Base-by-base conservation (phyloP, 768 basidiomycete genomes). In the Rickenella mellea region DNA sequence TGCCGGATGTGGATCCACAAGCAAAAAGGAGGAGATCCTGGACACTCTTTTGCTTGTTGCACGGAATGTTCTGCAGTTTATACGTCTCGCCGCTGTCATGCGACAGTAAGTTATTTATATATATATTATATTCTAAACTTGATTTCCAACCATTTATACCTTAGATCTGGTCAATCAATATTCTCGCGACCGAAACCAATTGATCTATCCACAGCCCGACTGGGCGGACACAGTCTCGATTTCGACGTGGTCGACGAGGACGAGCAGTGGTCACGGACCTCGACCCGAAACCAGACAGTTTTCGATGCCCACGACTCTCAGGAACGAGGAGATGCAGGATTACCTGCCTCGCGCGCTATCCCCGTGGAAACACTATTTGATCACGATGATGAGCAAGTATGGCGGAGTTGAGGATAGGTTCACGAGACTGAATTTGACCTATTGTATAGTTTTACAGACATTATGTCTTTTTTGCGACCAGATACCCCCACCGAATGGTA, bases 11-110 rank as follows among this genome's bases (percentile, higher is more conserved):
- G 83, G 81, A 19, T 55, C 76, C 24, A 76, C 78, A 27, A 89
- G 85, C 59, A 89, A 88, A 64, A 86, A 90, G 54, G 94, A 99
- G 63, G 93, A 96, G 54, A 67, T 98, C 1, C 72, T 98, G 37
- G 96, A 98, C 57, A 96, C 90, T 2, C 66, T 97, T 41, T 68
- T 98, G 20, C 79, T 98, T 21, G 80, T 98, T 50, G 89, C 86
- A 15, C 77, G 94, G 30, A 98, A 97, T 57, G 76, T 91, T 43
- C 74, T 99, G 42, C 90, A 93, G 51, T 97, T 97, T 56, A 81
- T 85, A 22, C 78, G 93, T 20, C 70, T 99, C 14, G 94, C 92
- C 14, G 74, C 88, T 17, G 90, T 98, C 39, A 84, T 97, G 76
- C 74, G 93, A 63, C 88, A 92, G 91, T 94, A 57, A 50, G 88